Base-by-base conservation (phyloP, 805 yeast genomes). In the Lipomyces starkeyi region DNA sequence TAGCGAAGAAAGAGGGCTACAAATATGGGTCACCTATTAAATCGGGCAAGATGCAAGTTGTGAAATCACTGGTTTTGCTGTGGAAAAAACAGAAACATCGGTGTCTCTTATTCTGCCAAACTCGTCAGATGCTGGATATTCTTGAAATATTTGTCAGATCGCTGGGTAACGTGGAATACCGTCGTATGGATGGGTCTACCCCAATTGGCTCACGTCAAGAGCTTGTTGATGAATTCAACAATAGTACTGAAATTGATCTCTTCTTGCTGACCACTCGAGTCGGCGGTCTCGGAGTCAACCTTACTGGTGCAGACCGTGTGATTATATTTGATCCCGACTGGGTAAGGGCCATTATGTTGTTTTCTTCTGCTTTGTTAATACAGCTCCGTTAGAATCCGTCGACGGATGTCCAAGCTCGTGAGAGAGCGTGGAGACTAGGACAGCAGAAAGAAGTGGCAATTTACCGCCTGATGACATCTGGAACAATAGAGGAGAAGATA, bases 271-370 rank as follows among this genome's bases (percentile, higher is more conserved):
- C 99, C 0, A 95, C 99, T 0, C 86, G 94, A 74, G 99, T 95
- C 6, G 99, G 99, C 25, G 99, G 99, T 0, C 80, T 95, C 53
- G 99, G 99, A 25, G 91, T 94, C 1, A 94, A 94, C 77, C 78
- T 94, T 58, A 94, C 97, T 0, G 98, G 98, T 2, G 98, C 99
- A 0, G 93, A 93, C 72, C 81, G 98, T 58, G 97, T 94, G 13
- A 91, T 94, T 27, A 94, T 94, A 17, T 94, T 85, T 76, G 99
- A 94, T 75, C 99, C 99, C 0, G 98, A 95, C 78, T 94, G 99
- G 99, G 64, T 61, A 61, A 29, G 64, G 3, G 22, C 22, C 9
- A 43, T 60, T 14, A 6, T n/a, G 1, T 20, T 13, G 17, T 49
- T 29, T n/a, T 9, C 3, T n/a, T 59, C 9, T 5, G 29, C 27